These are phyloP conservation scores for Talaromyces verruculosus DNA, from an alignment of 2,329 filamentous ascomycete genomes.

Conservation along the genomic window DNA sequence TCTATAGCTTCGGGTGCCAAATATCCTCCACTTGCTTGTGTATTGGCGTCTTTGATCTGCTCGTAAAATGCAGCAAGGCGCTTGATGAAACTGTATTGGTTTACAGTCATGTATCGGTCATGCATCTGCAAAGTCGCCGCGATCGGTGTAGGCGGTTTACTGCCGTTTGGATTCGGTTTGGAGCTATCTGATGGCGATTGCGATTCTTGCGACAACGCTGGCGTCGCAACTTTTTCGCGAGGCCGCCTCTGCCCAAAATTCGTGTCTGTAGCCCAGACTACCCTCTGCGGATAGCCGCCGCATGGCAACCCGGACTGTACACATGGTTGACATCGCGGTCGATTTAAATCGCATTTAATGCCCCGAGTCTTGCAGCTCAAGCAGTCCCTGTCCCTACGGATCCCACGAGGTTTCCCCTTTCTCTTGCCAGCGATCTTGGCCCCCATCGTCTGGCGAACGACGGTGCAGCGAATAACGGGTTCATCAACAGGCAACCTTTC, in stretches of 20 bases:
- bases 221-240: constrained; percentile 1
- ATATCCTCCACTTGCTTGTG: constrained; percentile 22
- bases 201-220: constrained; percentile 13
- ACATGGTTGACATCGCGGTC: constrained; percentile 31
- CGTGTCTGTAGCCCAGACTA: constrained; percentile 28
- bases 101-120: constrained; percentile 22
- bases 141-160: not conserved
- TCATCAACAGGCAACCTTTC: constrained; percentile 7
- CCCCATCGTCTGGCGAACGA: constrained; percentile 21
- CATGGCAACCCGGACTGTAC: constrained; percentile 26
- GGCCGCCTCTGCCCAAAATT: constrained; percentile 19
- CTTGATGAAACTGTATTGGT: constrained; percentile 31
- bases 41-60: constrained; percentile 25
- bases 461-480: constrained; percentile 5
- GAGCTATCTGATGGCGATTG: constrained; percentile 1
- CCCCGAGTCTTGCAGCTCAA: constrained; percentile 28
- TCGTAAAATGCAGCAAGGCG: constrained; percentile 29
- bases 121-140: constrained; percentile 10
- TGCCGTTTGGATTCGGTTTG: constrained; percentile 5
- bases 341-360: constrained; percentile 35
- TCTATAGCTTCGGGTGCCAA: constrained; percentile 28
- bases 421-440: constrained; percentile 15
- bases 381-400: constrained; percentile 34
- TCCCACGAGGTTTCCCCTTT: constrained; percentile 30
- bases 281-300: constrained; percentile 30